A percentile compares a stretch with the other conserved stretches of the same genome.
Evolutionary conservation across 371 early-diverging fungal genomes (phyloP).

Genomic region (Dentiscutata heterogama): DNA sequence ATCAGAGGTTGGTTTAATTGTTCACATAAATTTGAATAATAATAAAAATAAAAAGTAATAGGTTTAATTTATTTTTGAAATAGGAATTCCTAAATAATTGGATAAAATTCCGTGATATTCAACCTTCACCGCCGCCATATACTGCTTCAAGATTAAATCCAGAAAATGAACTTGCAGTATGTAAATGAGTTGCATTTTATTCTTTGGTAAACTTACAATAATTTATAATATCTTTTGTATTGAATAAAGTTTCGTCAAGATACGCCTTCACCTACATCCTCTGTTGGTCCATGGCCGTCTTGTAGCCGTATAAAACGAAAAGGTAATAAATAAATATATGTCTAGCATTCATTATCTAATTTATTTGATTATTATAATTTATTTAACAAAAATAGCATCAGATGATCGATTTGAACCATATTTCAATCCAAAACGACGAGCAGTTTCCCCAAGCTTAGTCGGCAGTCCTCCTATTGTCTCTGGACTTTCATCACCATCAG

Average conservation of each 20-base stretch:
- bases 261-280: conserved; percentile 39
- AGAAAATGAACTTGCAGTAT: conserved; percentile 34
- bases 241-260: conserved; percentile 41
- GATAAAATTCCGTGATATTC: conserved; percentile 41
- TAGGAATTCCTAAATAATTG: conserved; percentile 40
- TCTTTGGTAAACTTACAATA: not conserved
- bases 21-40: not conserved
- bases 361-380: not conserved
- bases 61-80: not conserved
- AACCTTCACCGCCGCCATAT: conserved; percentile 40
- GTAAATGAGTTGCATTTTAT: not conserved
- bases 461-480: conserved; percentile 40
- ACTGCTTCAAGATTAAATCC: conserved; percentile 41
- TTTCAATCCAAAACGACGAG: conserved; percentile 45
- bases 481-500: conserved; percentile 31
- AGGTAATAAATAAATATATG: conserved; percentile 20
- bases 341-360: not conserved
- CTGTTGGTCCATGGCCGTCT: conserved; percentile 36
- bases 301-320: conserved; percentile 45
- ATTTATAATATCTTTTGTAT: not conserved
- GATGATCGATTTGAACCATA: conserved; percentile 45
- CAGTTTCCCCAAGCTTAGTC: conserved; percentile 40
- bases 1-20: conserved; percentile 23
- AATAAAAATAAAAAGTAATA: not conserved
- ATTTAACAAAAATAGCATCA: conserved; percentile 26